Evolutionary conservation across 495 filamentous ascomycete genomes (phyloP).

Genomic region (Neurospora sp.): DNA sequence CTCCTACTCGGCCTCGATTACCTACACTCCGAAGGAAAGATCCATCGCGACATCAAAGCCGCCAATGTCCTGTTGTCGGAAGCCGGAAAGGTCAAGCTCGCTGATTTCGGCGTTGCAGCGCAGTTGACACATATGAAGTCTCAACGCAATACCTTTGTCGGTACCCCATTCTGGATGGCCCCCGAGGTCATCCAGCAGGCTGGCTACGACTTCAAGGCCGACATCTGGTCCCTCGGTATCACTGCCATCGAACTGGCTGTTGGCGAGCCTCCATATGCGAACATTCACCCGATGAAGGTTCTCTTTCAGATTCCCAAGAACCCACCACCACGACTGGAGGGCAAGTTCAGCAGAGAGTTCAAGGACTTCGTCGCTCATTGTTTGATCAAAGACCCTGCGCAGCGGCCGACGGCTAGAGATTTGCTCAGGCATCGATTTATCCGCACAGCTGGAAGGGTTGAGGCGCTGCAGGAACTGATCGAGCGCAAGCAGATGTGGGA

Average conservation of each 20-base stretch:
- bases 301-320: slow-evolving; percentile 95
- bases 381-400: slow-evolving; percentile 80
- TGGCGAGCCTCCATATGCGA: slow-evolving; percentile 86
- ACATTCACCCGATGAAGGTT: slow-evolving; percentile 95
- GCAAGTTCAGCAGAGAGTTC: slow-evolving; percentile 79
- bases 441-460: slow-evolving; percentile 69
- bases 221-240: slow-evolving; percentile 96
- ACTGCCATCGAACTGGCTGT: slow-evolving; percentile 90
- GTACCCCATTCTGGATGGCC: slow-evolving; percentile 99
- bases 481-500: slow-evolving; percentile 74
- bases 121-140: slow-evolving; percentile 97
- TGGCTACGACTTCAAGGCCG: slow-evolving; percentile 94
- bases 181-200: slow-evolving; percentile 96
- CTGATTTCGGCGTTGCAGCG: slow-evolving; percentile 95
- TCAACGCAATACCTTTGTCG: slow-evolving; percentile 96
- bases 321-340: slow-evolving; percentile 74
- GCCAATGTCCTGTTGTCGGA: slow-evolving; percentile 84
- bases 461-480: slow-evolving; percentile 78
- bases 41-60: slow-evolving; percentile 95
- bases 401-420: slow-evolving; percentile 74
- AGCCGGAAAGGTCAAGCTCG: slow-evolving; percentile 87
- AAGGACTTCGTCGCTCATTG: slow-evolving; percentile 89
- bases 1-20: slow-evolving; percentile 86
- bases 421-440: slow-evolving; percentile 88
- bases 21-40: slow-evolving; percentile 87